phyloP scores from a whole-genome alignment of 352 stramenopile genomes.

The Pythium angustatum region DNA sequence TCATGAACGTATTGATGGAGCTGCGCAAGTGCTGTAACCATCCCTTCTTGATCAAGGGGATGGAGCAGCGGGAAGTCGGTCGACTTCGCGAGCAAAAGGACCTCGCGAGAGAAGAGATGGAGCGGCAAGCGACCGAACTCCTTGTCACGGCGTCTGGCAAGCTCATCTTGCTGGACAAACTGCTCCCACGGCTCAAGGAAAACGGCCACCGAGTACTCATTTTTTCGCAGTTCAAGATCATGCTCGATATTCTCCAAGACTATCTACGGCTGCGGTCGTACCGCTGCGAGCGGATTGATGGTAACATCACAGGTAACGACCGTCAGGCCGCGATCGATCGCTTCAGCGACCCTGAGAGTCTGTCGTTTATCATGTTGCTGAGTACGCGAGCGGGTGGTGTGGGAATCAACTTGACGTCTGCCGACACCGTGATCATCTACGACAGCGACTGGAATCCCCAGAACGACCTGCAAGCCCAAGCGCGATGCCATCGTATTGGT shows the following conservation, averaged over 20 bases:
- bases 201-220: constrained; percentile 97
- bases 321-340: constrained; percentile 94
- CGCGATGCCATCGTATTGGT: constrained; percentile 91
- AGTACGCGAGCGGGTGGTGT: constrained; percentile 97
- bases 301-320: constrained; percentile 96
- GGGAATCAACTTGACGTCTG: constrained; percentile 97
- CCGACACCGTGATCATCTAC: constrained; percentile 93
- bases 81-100: constrained; percentile 61
- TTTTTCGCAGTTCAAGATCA: constrained; percentile 99
- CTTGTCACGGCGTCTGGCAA: constrained; percentile 97
- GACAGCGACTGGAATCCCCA: constrained; percentile 99
- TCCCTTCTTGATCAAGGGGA: constrained; percentile 91
- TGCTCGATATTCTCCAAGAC: constrained; percentile 99
- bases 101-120: constrained; percentile 46
- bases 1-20: constrained; percentile 95
- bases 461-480: constrained; percentile 92
- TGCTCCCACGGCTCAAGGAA: constrained; percentile 95
- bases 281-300: constrained; percentile 98
- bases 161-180: constrained; percentile 98
- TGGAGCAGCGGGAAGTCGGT: constrained; percentile 78
- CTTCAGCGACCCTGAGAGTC: constrained; percentile 72
- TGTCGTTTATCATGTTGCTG: constrained; percentile 97
- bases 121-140: constrained; percentile 75
- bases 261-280: constrained; percentile 94
- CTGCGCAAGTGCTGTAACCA: constrained; percentile 95